phyloP scores from a whole-genome alignment of 2,329 filamentous ascomycete genomes.

The Fusarium drepaniforme region DNA sequence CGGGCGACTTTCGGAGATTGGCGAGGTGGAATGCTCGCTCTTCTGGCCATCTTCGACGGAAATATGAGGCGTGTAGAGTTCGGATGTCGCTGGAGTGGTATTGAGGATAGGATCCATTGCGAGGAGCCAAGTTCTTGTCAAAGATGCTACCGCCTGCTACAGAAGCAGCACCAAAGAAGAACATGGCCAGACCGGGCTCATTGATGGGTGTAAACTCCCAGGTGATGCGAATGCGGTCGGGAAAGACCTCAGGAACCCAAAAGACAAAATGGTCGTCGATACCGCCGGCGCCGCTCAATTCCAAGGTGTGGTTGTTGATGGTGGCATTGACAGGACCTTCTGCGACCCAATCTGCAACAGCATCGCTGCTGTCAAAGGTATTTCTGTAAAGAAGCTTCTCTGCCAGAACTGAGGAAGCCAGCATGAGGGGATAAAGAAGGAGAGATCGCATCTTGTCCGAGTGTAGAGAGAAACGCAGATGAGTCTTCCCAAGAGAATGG shows the following conservation, averaged over 20 bases:
- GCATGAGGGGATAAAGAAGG: conserved; percentile 3
- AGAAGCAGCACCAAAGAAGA: conserved; percentile 39
- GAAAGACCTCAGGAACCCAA: conserved; percentile 39
- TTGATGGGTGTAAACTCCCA: conserved; percentile 38
- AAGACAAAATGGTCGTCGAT: conserved; percentile 37
- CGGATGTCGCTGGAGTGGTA: conserved; percentile 41
- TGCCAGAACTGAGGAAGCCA: conserved; percentile 10
- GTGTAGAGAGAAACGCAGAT: neutral
- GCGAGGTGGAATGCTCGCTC: conserved; percentile 40
- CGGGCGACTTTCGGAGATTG: conserved; percentile 40
- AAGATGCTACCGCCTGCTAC: conserved; percentile 39
- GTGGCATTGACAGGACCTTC: conserved; percentile 37
- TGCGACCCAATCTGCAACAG: conserved; percentile 30
- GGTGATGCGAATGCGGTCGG: conserved; percentile 38
- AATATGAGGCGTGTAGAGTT: conserved; percentile 40
- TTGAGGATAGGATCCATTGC: conserved; percentile 40
- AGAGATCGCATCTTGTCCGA: conserved; percentile 10
- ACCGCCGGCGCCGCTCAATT: conserved; percentile 29
- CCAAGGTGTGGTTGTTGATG: conserved; percentile 36
- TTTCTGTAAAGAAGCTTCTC: conserved; percentile 40
- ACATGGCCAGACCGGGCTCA: conserved; percentile 39
- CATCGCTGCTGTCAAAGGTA: conserved; percentile 28
- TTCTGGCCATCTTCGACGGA: conserved; percentile 41
- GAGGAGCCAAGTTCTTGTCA: conserved; percentile 27
- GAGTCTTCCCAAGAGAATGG: neutral